Evolutionary conservation across 352 stramenopile species (phyloP), one percentile per base, ranked within the genome.

Genomic region (Plasmopara viticola): DNA sequence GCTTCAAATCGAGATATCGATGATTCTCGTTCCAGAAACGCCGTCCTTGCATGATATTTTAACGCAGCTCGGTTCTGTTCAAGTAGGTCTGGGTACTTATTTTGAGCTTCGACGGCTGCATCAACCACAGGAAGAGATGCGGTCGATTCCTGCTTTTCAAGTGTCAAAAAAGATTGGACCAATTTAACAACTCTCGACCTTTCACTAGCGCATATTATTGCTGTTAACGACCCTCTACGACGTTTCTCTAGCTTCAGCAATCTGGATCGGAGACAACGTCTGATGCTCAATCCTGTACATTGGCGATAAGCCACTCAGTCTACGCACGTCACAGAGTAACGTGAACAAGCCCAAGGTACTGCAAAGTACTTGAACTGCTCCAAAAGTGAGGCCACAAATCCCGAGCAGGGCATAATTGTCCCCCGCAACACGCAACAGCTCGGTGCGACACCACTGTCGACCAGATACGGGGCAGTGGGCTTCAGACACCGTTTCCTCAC

Each of bases 271-370:
- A 39, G 70, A 60, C 9, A 80, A 41, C 4, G 49, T 48, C 28
- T 48, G 53, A 38, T 59, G 72, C 4, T 54, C 58, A 6, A 84
- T 66, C 35, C 76, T 57, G 0, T 74, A 34, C 1, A 41, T 68
- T 9, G 72, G 72, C 4, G 74, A 88, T 4, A 48, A 59, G 4
- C 46, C 48, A 2, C 40, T 59, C 1, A 75, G 38, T 55, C 78
- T 70, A 4, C 78, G 71, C 35, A 86, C 66, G 25, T 89, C 78
- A 38, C 67, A 86, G 13, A 86, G 51, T 3, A 89, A 44, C 0
- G 75, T 86, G 53, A 84, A 84, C 3, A 86, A 15, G 15, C 66
- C 66, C 7, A 89, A 70, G 0, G 58, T 14, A 5, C 63, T 74
- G 20, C 73, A 77, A 2, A 86, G 10, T 0, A 85, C 18, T 65